A percentile compares a stretch with the other conserved stretches of the same genome.
Evolutionary conservation across 2,329 filamentous ascomycete species (phyloP).

Genomic region (Penicillium palitans): DNA sequence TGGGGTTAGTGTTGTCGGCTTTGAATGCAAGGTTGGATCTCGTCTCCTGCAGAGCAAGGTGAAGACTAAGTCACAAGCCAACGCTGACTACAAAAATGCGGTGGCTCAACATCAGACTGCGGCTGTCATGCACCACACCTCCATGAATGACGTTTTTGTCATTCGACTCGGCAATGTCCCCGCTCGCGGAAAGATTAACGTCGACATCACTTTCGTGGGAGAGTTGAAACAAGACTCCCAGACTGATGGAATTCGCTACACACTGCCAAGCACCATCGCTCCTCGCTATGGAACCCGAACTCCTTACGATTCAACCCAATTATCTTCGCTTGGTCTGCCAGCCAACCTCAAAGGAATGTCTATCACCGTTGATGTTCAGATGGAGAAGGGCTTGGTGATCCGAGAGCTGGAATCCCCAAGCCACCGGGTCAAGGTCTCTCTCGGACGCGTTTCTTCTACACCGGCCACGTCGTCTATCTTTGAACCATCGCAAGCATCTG

Average conservation of each 20-base stretch:
- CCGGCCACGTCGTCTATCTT: conserved; percentile 45
- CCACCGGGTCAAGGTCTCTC: conserved; percentile 65
- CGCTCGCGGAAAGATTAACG: conserved; percentile 54
- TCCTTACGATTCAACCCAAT: conserved; percentile 4
- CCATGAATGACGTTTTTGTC: conserved; percentile 66
- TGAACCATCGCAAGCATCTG: conserved; percentile 61
- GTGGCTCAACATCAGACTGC: conserved; percentile 61
- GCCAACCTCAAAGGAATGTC: conserved; percentile 44
- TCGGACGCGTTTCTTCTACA: conserved; percentile 59
- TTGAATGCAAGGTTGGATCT: conserved; percentile 63
- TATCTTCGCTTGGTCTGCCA: background rate
- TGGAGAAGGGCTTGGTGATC: conserved; percentile 59
- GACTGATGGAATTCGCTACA: conserved; percentile 67
- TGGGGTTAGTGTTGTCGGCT: conserved; percentile 68
- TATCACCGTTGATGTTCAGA: conserved; percentile 61
- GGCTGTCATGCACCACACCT: conserved; percentile 63
- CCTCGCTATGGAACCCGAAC: conserved; percentile 60
- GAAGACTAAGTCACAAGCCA: conserved; percentile 65
- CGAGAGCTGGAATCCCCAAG: conserved; percentile 65
- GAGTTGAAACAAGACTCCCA: conserved; percentile 72
- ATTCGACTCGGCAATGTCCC: conserved; percentile 69
- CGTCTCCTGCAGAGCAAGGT: conserved; percentile 61
- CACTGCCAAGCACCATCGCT: conserved; percentile 65
- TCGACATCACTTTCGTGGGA: conserved; percentile 66
- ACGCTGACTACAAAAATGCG: conserved; percentile 60